A percentile compares a stretch with the other conserved stretches of the same genome.
Conservation (phyloP, 2,329 filamentous ascomycete genomes). For the Hypoxylon sp. region DNA sequence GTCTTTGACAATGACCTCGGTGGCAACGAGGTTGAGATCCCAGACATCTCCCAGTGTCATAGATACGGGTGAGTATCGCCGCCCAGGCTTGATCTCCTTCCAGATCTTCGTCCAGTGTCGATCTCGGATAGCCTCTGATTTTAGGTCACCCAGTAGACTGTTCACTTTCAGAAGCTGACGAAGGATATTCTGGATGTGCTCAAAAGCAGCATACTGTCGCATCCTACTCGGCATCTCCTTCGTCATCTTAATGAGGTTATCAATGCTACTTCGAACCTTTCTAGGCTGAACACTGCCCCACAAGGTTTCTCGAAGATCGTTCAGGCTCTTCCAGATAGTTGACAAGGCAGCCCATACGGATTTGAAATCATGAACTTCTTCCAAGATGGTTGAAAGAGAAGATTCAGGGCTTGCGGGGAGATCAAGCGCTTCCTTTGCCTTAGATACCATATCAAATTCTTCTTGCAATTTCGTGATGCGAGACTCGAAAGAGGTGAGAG, state of each 20-base stretch:
- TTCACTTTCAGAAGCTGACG: conserved; percentile 94
- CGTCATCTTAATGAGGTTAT: conserved; percentile 95
- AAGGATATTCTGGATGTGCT: conserved; percentile 94
- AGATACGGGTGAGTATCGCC: conserved; percentile 92
- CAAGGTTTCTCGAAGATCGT: conserved; percentile 90
- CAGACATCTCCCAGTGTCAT: conserved; percentile 99
- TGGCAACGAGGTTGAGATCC: conserved; percentile 92
- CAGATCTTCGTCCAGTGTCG: conserved; percentile 98
- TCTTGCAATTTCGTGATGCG: conserved; percentile 88
- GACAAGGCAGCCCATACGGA: conserved; percentile 97
- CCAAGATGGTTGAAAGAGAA: conserved; percentile 86
- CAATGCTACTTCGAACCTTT: conserved; percentile 90
- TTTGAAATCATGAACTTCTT: conserved; percentile 98
- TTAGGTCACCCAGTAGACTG: conserved; percentile 86
- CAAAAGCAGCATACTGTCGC: conserved; percentile 99
- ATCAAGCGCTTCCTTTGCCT: conserved; percentile 96
- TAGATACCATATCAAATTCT: conserved; percentile 93
- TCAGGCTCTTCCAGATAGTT: conserved; percentile 96
- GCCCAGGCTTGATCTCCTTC: conserved; percentile 92
- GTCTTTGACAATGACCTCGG: conserved; percentile 88
- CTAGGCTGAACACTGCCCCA: conserved; percentile 97
- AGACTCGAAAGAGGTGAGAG: conserved; percentile 84
- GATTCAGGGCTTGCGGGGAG: conserved; percentile 85
- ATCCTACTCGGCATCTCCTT: conserved; percentile 99
- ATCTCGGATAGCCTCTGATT: conserved; percentile 96